Evolutionary conservation across 164 flowering plant species (phyloP).

Genomic region (Cinnamomum chago): DNA sequence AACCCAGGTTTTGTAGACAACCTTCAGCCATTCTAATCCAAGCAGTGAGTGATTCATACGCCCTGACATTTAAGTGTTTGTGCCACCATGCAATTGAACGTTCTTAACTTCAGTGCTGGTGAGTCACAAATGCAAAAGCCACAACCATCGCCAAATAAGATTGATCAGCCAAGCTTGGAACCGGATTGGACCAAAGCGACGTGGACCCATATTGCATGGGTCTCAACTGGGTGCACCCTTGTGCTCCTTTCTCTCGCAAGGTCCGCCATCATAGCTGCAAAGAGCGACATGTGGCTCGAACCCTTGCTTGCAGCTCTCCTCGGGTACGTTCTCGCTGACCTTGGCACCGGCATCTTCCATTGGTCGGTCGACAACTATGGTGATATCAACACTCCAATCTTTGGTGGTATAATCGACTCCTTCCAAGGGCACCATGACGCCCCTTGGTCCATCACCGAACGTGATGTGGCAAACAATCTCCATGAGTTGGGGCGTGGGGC

Average conservation of each 20-base stretch:
- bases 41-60: too few species aligned
- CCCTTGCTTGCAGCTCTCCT: constrained; percentile 46
- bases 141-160: too few species aligned
- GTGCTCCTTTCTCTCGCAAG: constrained; percentile 49
- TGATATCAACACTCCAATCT: constrained; percentile 49
- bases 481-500: constrained; percentile 56
- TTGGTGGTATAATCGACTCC: constrained; percentile 76
- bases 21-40: too few species aligned
- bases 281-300: constrained; percentile 34
- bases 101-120: too few species aligned
- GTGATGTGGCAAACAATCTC: constrained; percentile 74
- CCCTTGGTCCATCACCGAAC: constrained; percentile 79
- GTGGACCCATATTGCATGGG: constrained; percentile 86
- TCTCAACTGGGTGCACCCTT: constrained; percentile 61
- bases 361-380: constrained; percentile 96
- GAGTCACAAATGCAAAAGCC: too few species aligned
- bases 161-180: too few species aligned
- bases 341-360: constrained; percentile 79
- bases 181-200: constrained; percentile 16
- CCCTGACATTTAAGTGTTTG: too few species aligned
- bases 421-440: constrained; percentile 80
- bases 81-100: too few species aligned
- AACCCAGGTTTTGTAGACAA: too few species aligned
- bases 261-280: constrained; percentile 21
- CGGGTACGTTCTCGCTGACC: constrained; percentile 75